Conservation (phyloP, 345 rosid genomes). For the Anacardium occidentale region DNA sequence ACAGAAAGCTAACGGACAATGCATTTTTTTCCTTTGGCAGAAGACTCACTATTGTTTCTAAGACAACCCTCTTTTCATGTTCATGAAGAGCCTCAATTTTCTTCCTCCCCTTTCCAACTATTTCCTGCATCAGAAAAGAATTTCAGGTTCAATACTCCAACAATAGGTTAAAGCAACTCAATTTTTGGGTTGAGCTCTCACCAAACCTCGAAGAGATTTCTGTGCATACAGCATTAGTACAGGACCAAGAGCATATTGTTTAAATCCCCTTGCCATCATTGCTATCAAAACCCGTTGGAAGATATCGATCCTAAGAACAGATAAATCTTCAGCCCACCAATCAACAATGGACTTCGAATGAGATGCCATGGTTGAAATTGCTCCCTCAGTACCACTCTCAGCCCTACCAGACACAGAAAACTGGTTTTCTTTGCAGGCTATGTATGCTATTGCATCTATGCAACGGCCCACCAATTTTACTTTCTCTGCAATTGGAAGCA, state of each 20-base stretch:
- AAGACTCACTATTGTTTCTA: conserved; percentile 87
- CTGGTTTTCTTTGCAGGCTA: conserved; percentile 72
- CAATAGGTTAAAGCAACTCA: conserved; percentile 4
- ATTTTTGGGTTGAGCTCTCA: conserved; percentile 44
- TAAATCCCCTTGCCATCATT: conserved; percentile 82
- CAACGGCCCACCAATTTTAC: conserved; percentile 74
- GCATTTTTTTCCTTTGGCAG: conserved; percentile 79
- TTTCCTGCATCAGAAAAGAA: conserved; percentile 59
- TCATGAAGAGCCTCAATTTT: conserved; percentile 72
- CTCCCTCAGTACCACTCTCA: conserved; percentile 37
- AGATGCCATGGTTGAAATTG: conserved; percentile 30
- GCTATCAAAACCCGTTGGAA: conserved; percentile 83
- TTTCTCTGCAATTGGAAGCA: conserved; percentile 67
- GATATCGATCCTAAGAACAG: conserved; percentile 68
- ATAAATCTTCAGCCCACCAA: conserved; percentile 97
- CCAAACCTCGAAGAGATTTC: conserved; percentile 93
- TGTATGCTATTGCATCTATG: conserved; percentile 73
- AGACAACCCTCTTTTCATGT: conserved; percentile 81
- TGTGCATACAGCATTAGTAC: conserved; percentile 93
- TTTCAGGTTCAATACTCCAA: conserved; percentile 8
- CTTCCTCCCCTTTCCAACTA: conserved; percentile 73
- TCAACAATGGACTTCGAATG: conserved; percentile 56
- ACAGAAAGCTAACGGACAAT: conserved; percentile 86
- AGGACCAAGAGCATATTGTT: conserved; percentile 84
- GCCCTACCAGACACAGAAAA: conserved; percentile 45